Base-by-base conservation (phyloP, 306 rosid genomes). In the Notholithocarpus densiflorus region DNA sequence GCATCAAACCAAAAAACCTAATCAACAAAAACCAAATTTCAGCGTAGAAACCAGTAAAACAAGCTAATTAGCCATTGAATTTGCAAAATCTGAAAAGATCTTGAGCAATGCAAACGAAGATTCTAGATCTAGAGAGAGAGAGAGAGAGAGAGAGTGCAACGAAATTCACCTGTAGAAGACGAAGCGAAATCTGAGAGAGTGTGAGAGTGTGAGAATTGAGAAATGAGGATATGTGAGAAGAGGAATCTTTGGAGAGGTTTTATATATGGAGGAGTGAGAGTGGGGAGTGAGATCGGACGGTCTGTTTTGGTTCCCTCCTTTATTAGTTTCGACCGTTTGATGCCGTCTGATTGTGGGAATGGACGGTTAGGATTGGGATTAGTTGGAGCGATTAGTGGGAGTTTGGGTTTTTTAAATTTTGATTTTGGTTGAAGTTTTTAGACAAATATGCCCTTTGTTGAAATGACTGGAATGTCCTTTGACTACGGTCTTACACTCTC, bases 381-480 rank as follows among this genome's bases (percentile, higher is more conserved):
- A 15, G 53, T 10, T 4, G 2, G 37, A 20, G 70, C 65, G 21
- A 77, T 73, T 56, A 83, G 43, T 3, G 10, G 6, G 74, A 69
- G 26, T 34, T 8, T 14, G 3, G 21, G 43, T 13, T 64, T 64
- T 56, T 43, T 4, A 6, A 32, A 19, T 54, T 59, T 77, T 77
- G 51, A 77, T 27, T 56, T n/a, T 53, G 8, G 15, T 43, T 72
- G 37, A 48, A 45, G 5, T 12, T 15, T 3, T 8, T 6, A 48
- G 86, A 84, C 89, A 17, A 40, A 72, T 52, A 54, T 81, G 21
- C 81, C 87, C 87, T 82, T 75, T 4, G 15, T 2, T 0, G 68
- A 59, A 86, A 84, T 82, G 84, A 86, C 90, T 5, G 77, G 61
- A 69, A 19, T 2, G 78, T 17, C 92, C 89, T 84, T 82, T 9